Conservation (phyloP, 192 early-diverging fungal species). For the Coemansia sp. region DNA sequence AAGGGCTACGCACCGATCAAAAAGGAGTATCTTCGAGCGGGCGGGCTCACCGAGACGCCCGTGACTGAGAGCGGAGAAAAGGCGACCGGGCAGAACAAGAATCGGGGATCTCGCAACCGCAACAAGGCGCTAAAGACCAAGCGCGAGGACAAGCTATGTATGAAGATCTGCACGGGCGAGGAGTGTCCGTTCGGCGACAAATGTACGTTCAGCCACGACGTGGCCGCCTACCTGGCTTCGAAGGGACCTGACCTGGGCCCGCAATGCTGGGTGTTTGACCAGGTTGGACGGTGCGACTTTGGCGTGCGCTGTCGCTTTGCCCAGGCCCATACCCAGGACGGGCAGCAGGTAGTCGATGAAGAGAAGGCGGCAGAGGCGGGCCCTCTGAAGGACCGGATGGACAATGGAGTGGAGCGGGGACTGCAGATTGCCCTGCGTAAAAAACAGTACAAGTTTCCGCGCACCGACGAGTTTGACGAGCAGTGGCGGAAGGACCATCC, state of each 20-base stretch:
- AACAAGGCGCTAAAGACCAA: not conserved
- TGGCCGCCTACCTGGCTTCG: slow-evolving; percentile 59
- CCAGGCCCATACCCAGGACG: slow-evolving; percentile 46
- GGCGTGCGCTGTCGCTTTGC: slow-evolving; percentile 63
- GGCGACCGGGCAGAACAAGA: slow-evolving; percentile 12
- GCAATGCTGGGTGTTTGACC: slow-evolving; percentile 62
- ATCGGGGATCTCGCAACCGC: slow-evolving; percentile 7
- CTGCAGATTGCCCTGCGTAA: slow-evolving; percentile 30
- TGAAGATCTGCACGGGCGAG: slow-evolving; percentile 37
- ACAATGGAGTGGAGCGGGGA: too few species aligned
- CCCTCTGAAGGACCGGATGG: slow-evolving; percentile 3
- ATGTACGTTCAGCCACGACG: slow-evolving; percentile 80
- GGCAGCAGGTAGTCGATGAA: slow-evolving; percentile 55
- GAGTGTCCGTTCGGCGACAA: slow-evolving; percentile 49
- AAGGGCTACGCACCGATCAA: slow-evolving; percentile 17
- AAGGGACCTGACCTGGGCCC: slow-evolving; percentile 73
- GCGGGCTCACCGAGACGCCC: not conserved
- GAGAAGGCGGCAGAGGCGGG: slow-evolving; percentile 9
- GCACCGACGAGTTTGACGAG: slow-evolving; percentile 30
- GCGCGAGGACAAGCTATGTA: slow-evolving; percentile 48
- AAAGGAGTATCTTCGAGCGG: slow-evolving; percentile 9
- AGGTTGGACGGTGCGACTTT: slow-evolving; percentile 62
- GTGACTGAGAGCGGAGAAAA: not conserved
- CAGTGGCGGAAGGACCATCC: slow-evolving; percentile 5
- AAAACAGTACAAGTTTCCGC: slow-evolving; percentile 39